phyloP scores from a whole-genome alignment of 805 yeast species.

The Metschnikowia continentalis region DNA sequence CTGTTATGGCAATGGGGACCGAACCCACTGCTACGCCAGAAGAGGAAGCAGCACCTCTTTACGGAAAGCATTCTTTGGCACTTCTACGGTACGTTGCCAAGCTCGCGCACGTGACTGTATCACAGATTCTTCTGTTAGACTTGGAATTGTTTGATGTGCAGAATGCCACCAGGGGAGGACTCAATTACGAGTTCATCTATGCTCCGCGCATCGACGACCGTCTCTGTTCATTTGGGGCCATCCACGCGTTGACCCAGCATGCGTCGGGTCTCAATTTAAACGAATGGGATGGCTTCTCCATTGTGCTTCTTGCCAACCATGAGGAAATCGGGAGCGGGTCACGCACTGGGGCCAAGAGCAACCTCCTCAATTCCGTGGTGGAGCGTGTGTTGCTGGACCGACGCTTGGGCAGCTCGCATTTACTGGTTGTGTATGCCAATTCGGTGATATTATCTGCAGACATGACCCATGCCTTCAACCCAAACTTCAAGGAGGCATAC shows the following conservation, averaged over 20 bases:
- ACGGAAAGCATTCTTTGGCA: conserved; percentile 27
- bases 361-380: conserved; percentile 24
- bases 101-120: conserved; percentile 20
- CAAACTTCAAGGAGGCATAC: conserved; percentile 33
- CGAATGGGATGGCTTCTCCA: conserved; percentile 25
- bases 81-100: conserved; percentile 31
- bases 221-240: conserved; percentile 36
- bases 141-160: conserved; percentile 37
- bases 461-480: conserved; percentile 42
- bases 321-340: conserved; percentile 41
- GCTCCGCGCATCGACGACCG: conserved; percentile 41
- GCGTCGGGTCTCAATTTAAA: conserved; percentile 10
- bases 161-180: conserved; percentile 34
- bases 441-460: conserved; percentile 38
- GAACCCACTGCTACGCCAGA: conserved; percentile 22
- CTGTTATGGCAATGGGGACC: conserved; percentile 29
- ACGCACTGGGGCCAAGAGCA: conserved; percentile 38
- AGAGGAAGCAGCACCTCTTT: conserved; percentile 26
- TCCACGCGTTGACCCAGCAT: conserved; percentile 28
- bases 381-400: conserved; percentile 12
- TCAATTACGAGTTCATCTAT: conserved; percentile 32
- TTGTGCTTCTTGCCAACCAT: conserved; percentile 35
- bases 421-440: conserved; percentile 24
- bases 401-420: conserved; percentile 5
- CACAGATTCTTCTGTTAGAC: conserved; percentile 29